Evolutionary conservation across 768 basidiomycete species (phyloP), one percentile per base, ranked within the genome.

Genomic region (Serendipita sp.): DNA sequence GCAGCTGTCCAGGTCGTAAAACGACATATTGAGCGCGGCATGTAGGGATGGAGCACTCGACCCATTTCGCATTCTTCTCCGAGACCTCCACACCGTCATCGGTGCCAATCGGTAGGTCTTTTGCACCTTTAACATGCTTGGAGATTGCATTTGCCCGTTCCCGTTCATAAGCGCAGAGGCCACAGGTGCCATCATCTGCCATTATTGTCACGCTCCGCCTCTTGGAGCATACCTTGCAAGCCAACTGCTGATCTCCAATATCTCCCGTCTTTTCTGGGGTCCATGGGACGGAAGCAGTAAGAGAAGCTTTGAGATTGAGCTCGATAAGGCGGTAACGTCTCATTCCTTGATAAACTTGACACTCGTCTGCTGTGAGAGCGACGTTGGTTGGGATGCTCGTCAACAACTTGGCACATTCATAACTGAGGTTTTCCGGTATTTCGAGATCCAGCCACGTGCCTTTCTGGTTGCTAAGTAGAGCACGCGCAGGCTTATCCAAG

Each of bases 21-120:
- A 71, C 68, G 2, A 70, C 69, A 44, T 72, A 72, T 64, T 71
- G 71, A 8, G 71, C 71, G 0, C 69, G 70, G 63, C 71, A 72
- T 3, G 65, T 65, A 24, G 48, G 67, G 7, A 65, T 63, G 3
- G 68, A 67, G 63, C 71, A 72, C 65, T 72, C 70, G 13, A 72
- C 71, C 71, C 71, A 72, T 47, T 72, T 68, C 10, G 37, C n/a
- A 68, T 69, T 48, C 30, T 32, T 44, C 18, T 18, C 8, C 60
- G 41, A 18, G 47, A 66, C 38, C 34, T 8, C 28, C 53, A 41
- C 48, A 38, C 3, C 45, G 34, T 7, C 34, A 47, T 67, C 67
- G 34, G 67, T 68, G 18, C 51, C 56, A 15, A n/a, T 5, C 8
- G 48, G 18, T 8, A 51, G 48, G 8, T 51, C 48, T 30, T 60